Base-by-base conservation (phyloP, 2,329 filamentous ascomycete species). In the Fusarium protoensiforme region DNA sequence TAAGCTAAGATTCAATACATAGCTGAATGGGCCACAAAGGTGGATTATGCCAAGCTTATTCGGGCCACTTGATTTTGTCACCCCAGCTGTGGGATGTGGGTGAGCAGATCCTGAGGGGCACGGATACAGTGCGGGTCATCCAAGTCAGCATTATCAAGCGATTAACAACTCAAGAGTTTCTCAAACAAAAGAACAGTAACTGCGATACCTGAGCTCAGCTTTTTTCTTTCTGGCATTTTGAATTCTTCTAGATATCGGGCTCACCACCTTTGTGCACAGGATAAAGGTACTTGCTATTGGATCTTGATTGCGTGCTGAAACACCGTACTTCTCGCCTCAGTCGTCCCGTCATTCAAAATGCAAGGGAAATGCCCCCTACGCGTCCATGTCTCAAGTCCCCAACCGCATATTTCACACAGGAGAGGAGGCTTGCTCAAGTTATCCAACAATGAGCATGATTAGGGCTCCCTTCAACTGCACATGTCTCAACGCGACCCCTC, bases 81-180 rank as follows among this genome's bases (percentile, higher is more conserved):
- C 24, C 43, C 43, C 43, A 48, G 43, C 43, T 48, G 48, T 53
- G 48, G 46, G 48, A 53, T 33, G 48, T 29, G 48, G 27, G 48
- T 53, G 48, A 53, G 48, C 27, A 53, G 48, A 53, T 29, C 43
- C 43, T 48, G 43, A 48, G 43, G 24, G 43, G 48, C 27, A 29
- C 48, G 31, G 18, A 22, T 41, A 68, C 48, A 68, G 56, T 65
- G 61, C 36, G 64, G 46, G 16, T 20, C 46, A 43, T 24, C 20
- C 41, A 41, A 27, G 63, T 51, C 63, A 33, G 57, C 35, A 60
- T 64, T 46, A 53, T 62, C 31, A 46, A 36, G 33, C n/a, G 61
- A 62, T 57, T 43, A 60, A 46, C 39, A 27, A 9, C 22, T 14
- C 22, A n/a, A 16, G 38, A 48, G 22, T 16, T 29, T 29, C 36